A percentile compares a stretch with the other conserved stretches of the same genome.
phyloP scores from a whole-genome alignment of 2,329 filamentous ascomycete species.

The Fusarium clavum region DNA sequence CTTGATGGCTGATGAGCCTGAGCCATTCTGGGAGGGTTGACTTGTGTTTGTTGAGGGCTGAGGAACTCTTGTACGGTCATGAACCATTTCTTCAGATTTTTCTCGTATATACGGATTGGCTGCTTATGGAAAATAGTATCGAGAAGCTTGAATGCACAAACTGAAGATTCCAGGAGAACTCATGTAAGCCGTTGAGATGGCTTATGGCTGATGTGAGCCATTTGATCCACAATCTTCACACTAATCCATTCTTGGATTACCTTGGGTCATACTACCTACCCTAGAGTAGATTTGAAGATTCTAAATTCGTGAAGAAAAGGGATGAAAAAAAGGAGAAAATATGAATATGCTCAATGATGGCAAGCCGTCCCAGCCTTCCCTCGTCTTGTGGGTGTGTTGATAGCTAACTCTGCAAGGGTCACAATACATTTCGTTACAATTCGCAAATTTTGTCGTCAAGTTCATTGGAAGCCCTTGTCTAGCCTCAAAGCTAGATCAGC shows the following conservation, averaged over 20 bases:
- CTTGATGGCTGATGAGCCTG: slow-evolving; percentile 9
- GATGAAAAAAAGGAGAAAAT: background rate
- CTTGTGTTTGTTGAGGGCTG: background rate
- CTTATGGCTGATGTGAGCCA: slow-evolving; percentile 47
- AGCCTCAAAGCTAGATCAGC: background rate
- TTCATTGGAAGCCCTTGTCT: background rate
- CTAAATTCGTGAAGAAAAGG: background rate
- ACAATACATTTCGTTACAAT: background rate
- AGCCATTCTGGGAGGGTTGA: background rate
- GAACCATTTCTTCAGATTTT: slow-evolving; percentile 21
- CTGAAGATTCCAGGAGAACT: slow-evolving; percentile 14
- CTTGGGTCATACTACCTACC: background rate
- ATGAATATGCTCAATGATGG: no score
- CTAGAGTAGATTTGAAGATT: background rate
- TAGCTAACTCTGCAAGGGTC: background rate
- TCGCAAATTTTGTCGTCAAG: slow-evolving; percentile 19
- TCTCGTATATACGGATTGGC: background rate
- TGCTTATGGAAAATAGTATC: background rate
- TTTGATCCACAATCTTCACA: slow-evolving; percentile 10
- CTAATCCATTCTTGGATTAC: slow-evolving; percentile 8
- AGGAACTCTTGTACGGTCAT: slow-evolving; percentile 2
- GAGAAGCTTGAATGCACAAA: slow-evolving; percentile 1
- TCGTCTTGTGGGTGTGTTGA: background rate
- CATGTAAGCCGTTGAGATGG: slow-evolving; percentile 26
- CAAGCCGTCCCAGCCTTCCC: background rate